phyloP scores from a whole-genome alignment of 2,329 filamentous ascomycete genomes.

The Curvularia spicifera region DNA sequence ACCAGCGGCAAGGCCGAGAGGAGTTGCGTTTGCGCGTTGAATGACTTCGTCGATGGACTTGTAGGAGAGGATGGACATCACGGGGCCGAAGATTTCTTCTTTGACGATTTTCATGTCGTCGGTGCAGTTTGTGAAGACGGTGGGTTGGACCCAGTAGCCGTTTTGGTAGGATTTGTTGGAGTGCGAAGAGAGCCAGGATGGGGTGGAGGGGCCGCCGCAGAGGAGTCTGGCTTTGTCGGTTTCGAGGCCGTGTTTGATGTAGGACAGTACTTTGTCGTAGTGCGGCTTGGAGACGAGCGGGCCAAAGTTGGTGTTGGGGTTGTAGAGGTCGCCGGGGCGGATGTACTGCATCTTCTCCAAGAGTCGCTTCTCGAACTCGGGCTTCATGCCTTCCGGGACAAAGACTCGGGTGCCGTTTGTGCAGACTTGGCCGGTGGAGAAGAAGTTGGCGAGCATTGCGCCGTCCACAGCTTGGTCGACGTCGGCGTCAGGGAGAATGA shows the following conservation, averaged over 20 bases:
- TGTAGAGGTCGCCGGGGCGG: slow-evolving; percentile 74
- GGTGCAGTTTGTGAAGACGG: slow-evolving; percentile 84
- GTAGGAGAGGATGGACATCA: slow-evolving; percentile 82
- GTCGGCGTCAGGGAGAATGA: slow-evolving; percentile 81
- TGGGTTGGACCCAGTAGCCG: slow-evolving; percentile 86
- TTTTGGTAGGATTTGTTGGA: slow-evolving; percentile 53
- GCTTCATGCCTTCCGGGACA: slow-evolving; percentile 70
- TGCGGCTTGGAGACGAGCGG: slow-evolving; percentile 79
- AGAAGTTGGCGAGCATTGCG: slow-evolving; percentile 94
- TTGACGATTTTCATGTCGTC: slow-evolving; percentile 79
- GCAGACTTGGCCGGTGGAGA: slow-evolving; percentile 88
- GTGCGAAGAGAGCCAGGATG: slow-evolving; percentile 55
- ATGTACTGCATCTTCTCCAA: slow-evolving; percentile 73
- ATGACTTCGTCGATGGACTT: slow-evolving; percentile 73
- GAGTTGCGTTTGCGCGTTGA: slow-evolving; percentile 74
- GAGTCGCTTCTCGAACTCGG: slow-evolving; percentile 71
- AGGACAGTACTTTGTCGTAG: slow-evolving; percentile 76
- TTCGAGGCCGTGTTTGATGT: slow-evolving; percentile 77
- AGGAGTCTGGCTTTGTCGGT: slow-evolving; percentile 76
- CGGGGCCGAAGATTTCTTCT: slow-evolving; percentile 89
- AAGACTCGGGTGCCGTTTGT: slow-evolving; percentile 92
- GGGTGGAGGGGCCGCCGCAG: slow-evolving; percentile 70
- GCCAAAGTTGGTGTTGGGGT: slow-evolving; percentile 79
- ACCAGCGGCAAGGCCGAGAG: slow-evolving; percentile 80
- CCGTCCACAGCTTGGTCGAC: slow-evolving; percentile 82